Percentiles rank a stretch among this genome's conserved stretches.
These are phyloP conservation scores for Boletus speciosus DNA, from an alignment of 768 basidiomycete genomes.

Conservation along the genomic window DNA sequence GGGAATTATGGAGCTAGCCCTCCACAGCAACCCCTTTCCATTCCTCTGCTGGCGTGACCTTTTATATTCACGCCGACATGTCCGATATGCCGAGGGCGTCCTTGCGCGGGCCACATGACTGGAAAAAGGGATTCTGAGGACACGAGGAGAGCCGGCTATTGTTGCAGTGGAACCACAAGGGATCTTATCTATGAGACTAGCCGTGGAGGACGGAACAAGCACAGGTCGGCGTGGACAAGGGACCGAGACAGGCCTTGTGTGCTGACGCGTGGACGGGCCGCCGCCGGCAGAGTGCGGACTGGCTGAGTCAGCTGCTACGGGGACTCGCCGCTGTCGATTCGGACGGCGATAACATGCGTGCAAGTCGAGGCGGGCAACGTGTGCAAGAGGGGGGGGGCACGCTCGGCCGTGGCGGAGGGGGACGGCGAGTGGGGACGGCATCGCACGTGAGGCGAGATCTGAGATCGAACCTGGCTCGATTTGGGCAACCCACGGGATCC, in stretches of 20 bases:
- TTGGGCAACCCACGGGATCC: constrained; percentile 22
- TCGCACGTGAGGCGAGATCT: constrained; percentile 31
- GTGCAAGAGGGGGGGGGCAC: constrained; percentile 5
- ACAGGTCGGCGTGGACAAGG: constrained; percentile 6
- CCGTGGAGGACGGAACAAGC: constrained; percentile 6
- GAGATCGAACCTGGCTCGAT: constrained; percentile 23
- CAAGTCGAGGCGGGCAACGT: constrained; percentile 33
- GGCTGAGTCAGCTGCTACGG: constrained; percentile 12
- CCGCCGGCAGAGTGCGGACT: not conserved
- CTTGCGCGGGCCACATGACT: constrained; percentile 5
- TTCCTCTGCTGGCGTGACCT: not conserved
- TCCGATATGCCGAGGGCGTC: constrained; percentile 7
- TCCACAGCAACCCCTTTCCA: constrained; percentile 22
- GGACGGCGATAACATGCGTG: constrained; percentile 27
- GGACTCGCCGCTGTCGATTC: no score
- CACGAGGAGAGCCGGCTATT: constrained; percentile 16
- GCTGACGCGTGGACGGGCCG: constrained; percentile 2
- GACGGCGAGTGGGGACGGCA: constrained; percentile 6
- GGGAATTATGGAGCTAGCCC: constrained; percentile 13
- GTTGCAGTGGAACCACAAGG: not conserved
- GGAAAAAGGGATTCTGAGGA: not conserved
- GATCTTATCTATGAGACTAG: constrained; percentile 17
- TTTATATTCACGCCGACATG: not conserved
- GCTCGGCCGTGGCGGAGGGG: not conserved
- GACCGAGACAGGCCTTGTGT: constrained; percentile 14